A percentile compares a stretch with the other conserved stretches of the same genome.
Evolutionary conservation across 1,284 basidiomycete species (phyloP).

Genomic region (Trichosporon sp.): DNA sequence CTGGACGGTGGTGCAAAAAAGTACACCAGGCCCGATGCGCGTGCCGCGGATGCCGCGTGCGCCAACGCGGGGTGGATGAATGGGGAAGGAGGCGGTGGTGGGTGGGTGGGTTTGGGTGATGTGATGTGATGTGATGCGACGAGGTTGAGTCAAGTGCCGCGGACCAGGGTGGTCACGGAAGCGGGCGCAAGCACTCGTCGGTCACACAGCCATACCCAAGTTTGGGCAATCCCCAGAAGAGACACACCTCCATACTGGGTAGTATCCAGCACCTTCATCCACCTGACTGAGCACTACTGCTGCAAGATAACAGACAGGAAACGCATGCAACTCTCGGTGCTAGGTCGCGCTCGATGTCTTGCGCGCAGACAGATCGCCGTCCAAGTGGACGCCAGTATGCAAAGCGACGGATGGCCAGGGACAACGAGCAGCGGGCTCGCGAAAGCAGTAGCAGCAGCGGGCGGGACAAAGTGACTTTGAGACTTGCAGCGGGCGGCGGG

Average conservation of each 20-base stretch:
- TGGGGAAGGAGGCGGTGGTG: neutral
- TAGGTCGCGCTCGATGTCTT: neutral
- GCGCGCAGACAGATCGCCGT: neutral
- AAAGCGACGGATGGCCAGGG: too few relatives aligned
- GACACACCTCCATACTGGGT: too few relatives aligned
- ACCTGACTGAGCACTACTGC: too few relatives aligned
- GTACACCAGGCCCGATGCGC: neutral
- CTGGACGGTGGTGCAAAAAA: neutral
- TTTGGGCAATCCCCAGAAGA: too few relatives aligned
- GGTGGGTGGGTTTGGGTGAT: too few relatives aligned
- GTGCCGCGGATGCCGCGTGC: too few relatives aligned
- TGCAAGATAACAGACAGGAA: too few relatives aligned
- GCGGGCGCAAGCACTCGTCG: neutral
- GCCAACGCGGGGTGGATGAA: neutral
- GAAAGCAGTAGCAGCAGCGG: too few relatives aligned
- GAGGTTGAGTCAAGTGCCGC: neutral
- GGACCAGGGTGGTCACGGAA: neutral
- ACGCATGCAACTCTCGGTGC: neutral
- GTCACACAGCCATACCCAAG: neutral
- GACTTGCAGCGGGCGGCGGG: neutral
- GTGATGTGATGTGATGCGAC: neutral
- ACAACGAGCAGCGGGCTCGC: too few relatives aligned
- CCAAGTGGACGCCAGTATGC: neutral
- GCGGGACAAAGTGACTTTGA: neutral
- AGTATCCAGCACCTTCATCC: too few relatives aligned